Evolutionary conservation across 164 flowering plant species (phyloP).

Genomic region (Liquidambar formosana): DNA sequence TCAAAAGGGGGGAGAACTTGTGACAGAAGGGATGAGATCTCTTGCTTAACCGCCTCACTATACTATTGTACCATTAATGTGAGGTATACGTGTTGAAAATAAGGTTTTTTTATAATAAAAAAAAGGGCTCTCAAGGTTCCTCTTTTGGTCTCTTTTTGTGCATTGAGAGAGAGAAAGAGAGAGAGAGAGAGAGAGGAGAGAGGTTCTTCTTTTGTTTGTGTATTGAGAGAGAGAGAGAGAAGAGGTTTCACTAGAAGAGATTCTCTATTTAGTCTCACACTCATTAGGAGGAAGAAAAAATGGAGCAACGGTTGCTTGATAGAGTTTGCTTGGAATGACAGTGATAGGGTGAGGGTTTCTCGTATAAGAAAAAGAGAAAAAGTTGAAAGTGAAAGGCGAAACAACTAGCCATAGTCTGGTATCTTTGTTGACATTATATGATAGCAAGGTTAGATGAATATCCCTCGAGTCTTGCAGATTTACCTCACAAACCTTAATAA

Average conservation of each 20-base stretch:
- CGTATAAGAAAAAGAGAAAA: background rate
- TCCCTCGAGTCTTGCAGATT: too few relatives aligned
- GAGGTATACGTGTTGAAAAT: background rate
- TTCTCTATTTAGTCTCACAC: background rate
- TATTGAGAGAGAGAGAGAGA: background rate
- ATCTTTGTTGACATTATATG: slow-evolving; percentile 2
- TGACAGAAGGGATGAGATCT: too few relatives aligned
- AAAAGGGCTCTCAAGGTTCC: too few relatives aligned
- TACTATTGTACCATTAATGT: too few relatives aligned
- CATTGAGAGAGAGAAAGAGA: too few relatives aligned
- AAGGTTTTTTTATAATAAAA: too few relatives aligned
- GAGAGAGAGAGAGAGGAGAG: too few relatives aligned
- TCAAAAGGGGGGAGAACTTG: too few relatives aligned
- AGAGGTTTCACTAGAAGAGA: background rate
- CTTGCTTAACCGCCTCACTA: too few relatives aligned
- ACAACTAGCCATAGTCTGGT: slow-evolving; percentile 14
- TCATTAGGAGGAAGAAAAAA: background rate
- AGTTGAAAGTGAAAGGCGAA: slow-evolving; percentile 3
- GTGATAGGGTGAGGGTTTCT: slow-evolving; percentile 1
- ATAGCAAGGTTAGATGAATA: too few relatives aligned
- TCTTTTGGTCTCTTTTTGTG: too few relatives aligned
- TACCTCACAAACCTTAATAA: too few relatives aligned
- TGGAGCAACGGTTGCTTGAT: slow-evolving; percentile 30
- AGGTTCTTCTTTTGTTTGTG: background rate
- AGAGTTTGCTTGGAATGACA: slow-evolving; percentile 19